Evolutionary conservation across 495 filamentous ascomycete genomes (phyloP).

Genomic region (Gamarada debralockiae): DNA sequence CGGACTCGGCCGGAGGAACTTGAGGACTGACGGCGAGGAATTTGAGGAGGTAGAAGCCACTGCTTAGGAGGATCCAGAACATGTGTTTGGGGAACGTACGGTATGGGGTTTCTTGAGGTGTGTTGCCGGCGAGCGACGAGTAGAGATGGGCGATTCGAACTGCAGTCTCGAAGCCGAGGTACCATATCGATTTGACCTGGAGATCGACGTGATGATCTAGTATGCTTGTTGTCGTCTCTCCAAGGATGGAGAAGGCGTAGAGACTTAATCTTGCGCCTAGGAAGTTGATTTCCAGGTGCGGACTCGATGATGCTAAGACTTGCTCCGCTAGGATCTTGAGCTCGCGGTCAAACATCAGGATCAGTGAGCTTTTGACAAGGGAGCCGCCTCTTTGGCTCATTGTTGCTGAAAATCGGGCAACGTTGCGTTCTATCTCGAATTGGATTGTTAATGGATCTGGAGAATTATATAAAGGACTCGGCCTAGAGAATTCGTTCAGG

Average conservation of each 20-base stretch:
- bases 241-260: neutral
- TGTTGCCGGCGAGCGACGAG: neutral
- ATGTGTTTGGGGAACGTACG: neutral
- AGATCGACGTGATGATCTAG: neutral
- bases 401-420: neutral
- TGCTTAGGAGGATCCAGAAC: neutral
- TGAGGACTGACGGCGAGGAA: neutral
- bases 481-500: slow-evolving; percentile 21
- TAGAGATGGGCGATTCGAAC: neutral
- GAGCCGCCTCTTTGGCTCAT: neutral
- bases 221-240: neutral
- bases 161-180: neutral
- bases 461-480: slow-evolving; percentile 18
- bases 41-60: slow-evolving; percentile 1
- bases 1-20: neutral
- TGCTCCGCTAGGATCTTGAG: slow-evolving; percentile 24
- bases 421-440: slow-evolving; percentile 22
- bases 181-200: neutral
- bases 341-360: slow-evolving; percentile 30
- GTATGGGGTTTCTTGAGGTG: neutral
- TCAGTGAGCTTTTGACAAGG: slow-evolving; percentile 25
- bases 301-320: slow-evolving; percentile 23
- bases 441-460: neutral
- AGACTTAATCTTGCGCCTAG: neutral
- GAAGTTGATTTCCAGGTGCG: neutral